Evolutionary conservation across 768 basidiomycete genomes (phyloP).

Genomic region (Xerocomellus amylosporus): DNA sequence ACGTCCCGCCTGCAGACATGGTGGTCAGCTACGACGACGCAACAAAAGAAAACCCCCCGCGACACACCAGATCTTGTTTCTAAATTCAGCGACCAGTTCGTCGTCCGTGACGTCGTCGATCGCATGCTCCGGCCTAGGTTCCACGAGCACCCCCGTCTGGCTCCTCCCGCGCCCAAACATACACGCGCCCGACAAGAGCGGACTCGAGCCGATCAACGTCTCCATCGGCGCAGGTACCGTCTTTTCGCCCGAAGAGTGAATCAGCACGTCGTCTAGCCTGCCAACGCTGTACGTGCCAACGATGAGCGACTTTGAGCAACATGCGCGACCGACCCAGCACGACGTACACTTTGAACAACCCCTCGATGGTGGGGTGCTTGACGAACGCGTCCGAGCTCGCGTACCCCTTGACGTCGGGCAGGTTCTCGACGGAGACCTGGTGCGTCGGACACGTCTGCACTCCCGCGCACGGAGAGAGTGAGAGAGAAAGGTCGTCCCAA

Average conservation of each 20-base stretch:
- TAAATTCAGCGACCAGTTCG: conserved; percentile 26
- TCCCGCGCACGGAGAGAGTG: too few relatives aligned
- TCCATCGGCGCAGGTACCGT: conserved; percentile 26
- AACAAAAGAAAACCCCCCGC: neutral
- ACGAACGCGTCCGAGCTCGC: neutral
- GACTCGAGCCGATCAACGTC: neutral
- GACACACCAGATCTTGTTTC: conserved; percentile 39
- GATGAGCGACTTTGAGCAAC: neutral
- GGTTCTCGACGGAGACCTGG: neutral
- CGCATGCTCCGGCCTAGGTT: conserved; percentile 32
- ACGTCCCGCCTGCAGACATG: conserved; percentile 31
- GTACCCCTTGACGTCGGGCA: neutral
- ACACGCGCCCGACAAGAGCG: neutral
- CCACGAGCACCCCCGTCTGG: conserved; percentile 30
- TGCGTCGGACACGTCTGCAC: neutral
- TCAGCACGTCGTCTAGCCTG: neutral
- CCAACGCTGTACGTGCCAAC: neutral
- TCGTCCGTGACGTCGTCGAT: conserved; percentile 35
- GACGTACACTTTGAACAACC: neutral
- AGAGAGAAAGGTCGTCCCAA: neutral
- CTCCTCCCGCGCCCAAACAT: neutral
- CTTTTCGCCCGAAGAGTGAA: conserved; percentile 24
- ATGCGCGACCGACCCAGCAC: too few relatives aligned
- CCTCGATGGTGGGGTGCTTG: neutral
- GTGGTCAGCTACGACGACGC: neutral